Evolutionary conservation across 352 stramenopile genomes (phyloP).

Genomic region (Pythium folliculosum): DNA sequence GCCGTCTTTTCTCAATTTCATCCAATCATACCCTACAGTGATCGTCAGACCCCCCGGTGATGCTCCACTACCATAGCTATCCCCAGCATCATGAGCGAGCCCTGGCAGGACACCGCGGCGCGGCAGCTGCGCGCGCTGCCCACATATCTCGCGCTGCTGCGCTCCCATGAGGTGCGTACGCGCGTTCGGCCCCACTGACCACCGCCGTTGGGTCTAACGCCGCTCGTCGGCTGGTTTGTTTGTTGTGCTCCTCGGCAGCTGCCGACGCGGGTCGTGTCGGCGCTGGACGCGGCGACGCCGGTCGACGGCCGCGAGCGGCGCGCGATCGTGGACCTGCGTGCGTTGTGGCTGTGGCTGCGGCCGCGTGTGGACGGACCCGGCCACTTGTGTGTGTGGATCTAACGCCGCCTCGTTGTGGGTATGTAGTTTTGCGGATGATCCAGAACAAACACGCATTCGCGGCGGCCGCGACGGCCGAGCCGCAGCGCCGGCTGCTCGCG

Average conservation of each 20-base stretch:
- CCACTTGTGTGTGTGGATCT: too few relatives aligned
- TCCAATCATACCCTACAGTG: too few relatives aligned
- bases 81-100: too few relatives aligned
- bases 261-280: slow-evolving; percentile 20
- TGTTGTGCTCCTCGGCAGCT: slow-evolving; percentile 9
- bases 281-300: slow-evolving; percentile 1
- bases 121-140: slow-evolving; percentile 6
- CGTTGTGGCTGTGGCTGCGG: not conserved
- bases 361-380: not conserved
- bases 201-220: too few relatives aligned
- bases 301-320: not conserved
- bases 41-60: too few relatives aligned
- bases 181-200: too few relatives aligned
- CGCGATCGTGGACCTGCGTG: slow-evolving; percentile 21
- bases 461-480: not conserved
- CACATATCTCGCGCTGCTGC: slow-evolving; percentile 22
- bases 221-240: too few relatives aligned
- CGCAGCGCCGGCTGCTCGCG: slow-evolving; percentile 18
- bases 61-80: too few relatives aligned
- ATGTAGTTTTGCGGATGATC: slow-evolving; percentile 23
- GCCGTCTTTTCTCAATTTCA: too few relatives aligned
- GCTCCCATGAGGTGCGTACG: slow-evolving; percentile 22
- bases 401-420: not conserved
- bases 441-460: slow-evolving; percentile 22
- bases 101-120: too few relatives aligned